These are phyloP conservation scores for Asterophora parasitica DNA, from an alignment of 768 basidiomycete genomes.

Conservation along the genomic window DNA sequence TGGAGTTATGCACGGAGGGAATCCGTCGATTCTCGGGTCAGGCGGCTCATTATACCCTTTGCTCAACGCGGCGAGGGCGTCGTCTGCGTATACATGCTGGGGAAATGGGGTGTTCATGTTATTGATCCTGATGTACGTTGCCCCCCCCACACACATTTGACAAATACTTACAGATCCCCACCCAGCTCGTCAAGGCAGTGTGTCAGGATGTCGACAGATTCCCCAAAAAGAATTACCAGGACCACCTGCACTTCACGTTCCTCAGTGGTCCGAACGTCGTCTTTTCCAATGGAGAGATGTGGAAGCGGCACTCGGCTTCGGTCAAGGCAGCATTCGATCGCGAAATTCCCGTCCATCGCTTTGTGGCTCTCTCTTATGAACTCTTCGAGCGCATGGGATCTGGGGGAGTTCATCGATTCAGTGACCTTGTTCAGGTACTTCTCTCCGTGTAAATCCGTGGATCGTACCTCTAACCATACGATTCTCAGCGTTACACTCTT, in stretches of 20 bases:
- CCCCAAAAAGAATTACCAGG: slow-evolving; percentile 27
- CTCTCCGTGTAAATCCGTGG: background rate
- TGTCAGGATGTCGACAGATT: slow-evolving; percentile 21
- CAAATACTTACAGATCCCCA: background rate
- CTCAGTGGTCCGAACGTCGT: slow-evolving; percentile 31
- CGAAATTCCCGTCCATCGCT: slow-evolving; percentile 29
- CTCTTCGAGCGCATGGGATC: slow-evolving; percentile 27
- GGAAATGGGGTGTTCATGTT: slow-evolving; percentile 37
- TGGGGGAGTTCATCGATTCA: slow-evolving; percentile 24
- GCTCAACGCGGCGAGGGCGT: slow-evolving; percentile 27
- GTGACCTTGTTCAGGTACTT: slow-evolving; percentile 22
- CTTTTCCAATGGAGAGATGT: slow-evolving; percentile 33
- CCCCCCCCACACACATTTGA: background rate
- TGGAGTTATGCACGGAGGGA: slow-evolving; percentile 32
- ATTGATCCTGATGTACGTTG: slow-evolving; percentile 28
- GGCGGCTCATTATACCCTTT: slow-evolving; percentile 31
- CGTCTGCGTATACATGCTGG: slow-evolving; percentile 34
- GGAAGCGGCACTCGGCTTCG: slow-evolving; percentile 32
- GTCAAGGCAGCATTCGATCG: slow-evolving; percentile 30
- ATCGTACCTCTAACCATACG: background rate
- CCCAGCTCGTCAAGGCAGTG: slow-evolving; percentile 22
- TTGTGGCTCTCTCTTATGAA: slow-evolving; percentile 25
- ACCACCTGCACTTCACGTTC: slow-evolving; percentile 32
- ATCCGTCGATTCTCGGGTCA: slow-evolving; percentile 28
- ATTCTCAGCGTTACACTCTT: slow-evolving; percentile 26